Conservation (phyloP, 1,284 basidiomycete species). For the Leccinum angustisporum region DNA sequence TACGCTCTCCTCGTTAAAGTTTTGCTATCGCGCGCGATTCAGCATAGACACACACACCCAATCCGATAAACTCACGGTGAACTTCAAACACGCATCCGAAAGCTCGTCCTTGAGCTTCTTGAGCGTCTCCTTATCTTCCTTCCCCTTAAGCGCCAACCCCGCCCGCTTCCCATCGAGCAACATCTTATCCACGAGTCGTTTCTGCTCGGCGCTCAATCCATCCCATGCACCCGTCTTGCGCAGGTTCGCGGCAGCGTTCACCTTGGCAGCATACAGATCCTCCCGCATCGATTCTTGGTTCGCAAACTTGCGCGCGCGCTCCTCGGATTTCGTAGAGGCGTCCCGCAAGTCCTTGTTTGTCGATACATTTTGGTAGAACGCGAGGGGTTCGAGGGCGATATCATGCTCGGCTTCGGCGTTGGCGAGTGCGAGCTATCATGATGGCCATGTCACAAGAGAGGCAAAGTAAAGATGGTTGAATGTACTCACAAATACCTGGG, state of each 20-base stretch:
- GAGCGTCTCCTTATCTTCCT: slow-evolving; percentile 54
- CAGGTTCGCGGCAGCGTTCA: slow-evolving; percentile 67
- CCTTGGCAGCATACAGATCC: slow-evolving; percentile 73
- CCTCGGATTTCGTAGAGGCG: slow-evolving; percentile 70
- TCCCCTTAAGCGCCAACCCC: slow-evolving; percentile 68
- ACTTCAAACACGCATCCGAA: slow-evolving; percentile 69
- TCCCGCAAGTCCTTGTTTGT: slow-evolving; percentile 69
- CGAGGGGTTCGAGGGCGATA: slow-evolving; percentile 44
- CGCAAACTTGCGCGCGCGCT: slow-evolving; percentile 57
- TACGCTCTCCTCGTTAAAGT: slow-evolving; percentile 68
- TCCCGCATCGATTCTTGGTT: slow-evolving; percentile 75
- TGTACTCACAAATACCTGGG: slow-evolving; percentile 64
- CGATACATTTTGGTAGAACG: slow-evolving; percentile 81
- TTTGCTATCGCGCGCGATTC: slow-evolving; percentile 52
- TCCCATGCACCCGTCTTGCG: slow-evolving; percentile 55
- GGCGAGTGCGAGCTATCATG: slow-evolving; percentile 55
- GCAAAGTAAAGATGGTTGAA: slow-evolving; percentile 21
- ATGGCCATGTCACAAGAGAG: not conserved
- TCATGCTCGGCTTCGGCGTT: slow-evolving; percentile 57
- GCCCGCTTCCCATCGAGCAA: slow-evolving; percentile 74
- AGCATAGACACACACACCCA: not conserved
- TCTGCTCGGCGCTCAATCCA: slow-evolving; percentile 60
- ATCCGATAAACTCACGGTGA: slow-evolving; percentile 52
- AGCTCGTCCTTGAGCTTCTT: slow-evolving; percentile 66
- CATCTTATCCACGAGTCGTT: slow-evolving; percentile 75